A percentile compares a stretch with the other conserved stretches of the same genome.
These are phyloP conservation scores for Suillus discolor DNA, from an alignment of 768 basidiomycete species.

Conservation along the genomic window DNA sequence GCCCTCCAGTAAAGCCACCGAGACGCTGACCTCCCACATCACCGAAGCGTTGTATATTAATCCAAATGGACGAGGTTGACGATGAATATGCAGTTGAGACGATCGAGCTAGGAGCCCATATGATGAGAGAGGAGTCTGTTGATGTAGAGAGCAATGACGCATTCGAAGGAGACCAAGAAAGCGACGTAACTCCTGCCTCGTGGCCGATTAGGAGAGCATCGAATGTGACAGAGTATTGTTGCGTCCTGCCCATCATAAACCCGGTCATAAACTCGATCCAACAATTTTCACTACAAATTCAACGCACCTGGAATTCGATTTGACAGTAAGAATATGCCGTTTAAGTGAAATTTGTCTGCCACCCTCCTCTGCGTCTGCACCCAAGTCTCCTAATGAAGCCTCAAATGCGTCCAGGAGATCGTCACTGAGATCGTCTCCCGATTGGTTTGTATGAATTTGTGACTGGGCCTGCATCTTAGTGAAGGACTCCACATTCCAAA, in stretches of 20 bases:
- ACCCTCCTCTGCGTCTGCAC: constrained; percentile 71
- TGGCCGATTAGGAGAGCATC: constrained; percentile 97
- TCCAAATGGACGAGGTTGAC: constrained; percentile 72
- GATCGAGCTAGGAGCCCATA: constrained; percentile 83
- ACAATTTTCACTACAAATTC: neutral
- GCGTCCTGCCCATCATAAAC: constrained; percentile 29
- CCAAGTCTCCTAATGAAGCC: constrained; percentile 67
- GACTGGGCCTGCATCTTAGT: constrained; percentile 27
- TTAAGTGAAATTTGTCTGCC: constrained; percentile 89
- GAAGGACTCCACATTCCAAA: constrained; percentile 81
- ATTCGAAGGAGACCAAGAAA: constrained; percentile 73
- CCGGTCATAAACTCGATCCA: constrained; percentile 9
- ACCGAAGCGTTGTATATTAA: constrained; percentile 88
- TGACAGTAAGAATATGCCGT: constrained; percentile 75
- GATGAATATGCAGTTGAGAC: constrained; percentile 38
- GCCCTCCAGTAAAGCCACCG: constrained; percentile 89
- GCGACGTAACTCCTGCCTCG: constrained; percentile 86
- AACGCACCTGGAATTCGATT: constrained; percentile 45
- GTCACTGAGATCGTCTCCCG: constrained; percentile 47
- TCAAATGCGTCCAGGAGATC: constrained; percentile 90
- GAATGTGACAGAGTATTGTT: constrained; percentile 79
- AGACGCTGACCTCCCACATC: constrained; percentile 90
- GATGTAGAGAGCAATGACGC: constrained; percentile 84
- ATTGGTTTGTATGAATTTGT: constrained; percentile 20
- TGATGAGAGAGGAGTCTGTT: constrained; percentile 91